Base-by-base conservation (phyloP, 1,284 basidiomycete genomes). In the Malassezia nana region DNA sequence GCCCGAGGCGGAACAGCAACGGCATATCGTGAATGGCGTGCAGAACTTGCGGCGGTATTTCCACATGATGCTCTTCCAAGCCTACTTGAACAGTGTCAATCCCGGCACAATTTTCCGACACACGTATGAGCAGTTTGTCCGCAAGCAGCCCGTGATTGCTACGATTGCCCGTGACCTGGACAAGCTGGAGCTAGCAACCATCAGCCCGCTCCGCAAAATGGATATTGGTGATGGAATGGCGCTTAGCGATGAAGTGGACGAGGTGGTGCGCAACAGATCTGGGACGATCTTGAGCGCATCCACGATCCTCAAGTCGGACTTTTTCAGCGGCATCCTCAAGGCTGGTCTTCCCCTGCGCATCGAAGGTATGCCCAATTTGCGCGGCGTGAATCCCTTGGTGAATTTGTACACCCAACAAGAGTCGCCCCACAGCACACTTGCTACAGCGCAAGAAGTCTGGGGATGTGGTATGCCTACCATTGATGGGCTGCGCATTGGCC, bases 231-330 rank as follows among this genome's bases (percentile, higher is more conserved):
- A 85, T 54, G 84, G 84, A 15, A 81, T 87, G 66, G 89, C 89
- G 7, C 81, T 87, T 46, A 67, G 72, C 53, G 64, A 69, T 41
- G 70, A 73, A 55, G 69, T 73, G 48, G 63, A 71, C 43, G 72
- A 71, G 18, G 72, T 75, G 12, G 91, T 99, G 13, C 80, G 83
- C 24, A 86, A 86, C 65, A 83, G 94, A 46, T 81, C 81, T 5
- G 94, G 94, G 6, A 83, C 80, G 54, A 87, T 98, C 57, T 77
- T 98, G 1, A 92, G 89, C 3, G 86, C 87, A 0, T 89, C 85
- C 12, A 92, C 90, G 0, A 95, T 98, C 67, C 79, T 98, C 69
- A 99, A 99, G 78, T 91, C 87, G 52, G 91, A 96, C 75, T 91
- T 95, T 78, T 96, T 96, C 80, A 62, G 62, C 26, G 72, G 72